phyloP scores from a whole-genome alignment of 2,329 filamentous ascomycete genomes.

The Alternaria triticimaculans region DNA sequence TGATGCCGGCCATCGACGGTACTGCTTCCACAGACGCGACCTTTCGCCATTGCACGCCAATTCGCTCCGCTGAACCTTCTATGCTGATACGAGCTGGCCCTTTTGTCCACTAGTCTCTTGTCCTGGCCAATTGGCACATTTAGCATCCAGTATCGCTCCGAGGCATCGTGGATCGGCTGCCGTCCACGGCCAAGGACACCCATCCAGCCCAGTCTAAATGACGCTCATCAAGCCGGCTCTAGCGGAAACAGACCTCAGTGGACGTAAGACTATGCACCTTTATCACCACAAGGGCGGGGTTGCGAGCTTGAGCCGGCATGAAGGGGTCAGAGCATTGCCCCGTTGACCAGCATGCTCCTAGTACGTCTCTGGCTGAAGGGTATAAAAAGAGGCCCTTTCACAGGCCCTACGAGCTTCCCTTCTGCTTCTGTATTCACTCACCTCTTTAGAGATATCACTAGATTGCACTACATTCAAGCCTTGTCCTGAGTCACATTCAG shows the following conservation, averaged over 20 bases:
- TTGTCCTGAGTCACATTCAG: conserved; percentile 10
- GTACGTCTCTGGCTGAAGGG: conserved; percentile 25
- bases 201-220: conserved; percentile 45
- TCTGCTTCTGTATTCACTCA: conserved; percentile 37
- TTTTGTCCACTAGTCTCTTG: conserved; percentile 31
- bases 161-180: conserved; percentile 46
- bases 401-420: conserved; percentile 22
- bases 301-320: conserved; percentile 40
- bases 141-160: conserved; percentile 31
- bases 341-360: conserved; percentile 33
- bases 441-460: conserved; percentile 20
- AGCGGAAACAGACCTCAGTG: conserved; percentile 46
- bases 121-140: conserved; percentile 42
- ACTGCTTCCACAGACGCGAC: conserved; percentile 33
- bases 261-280: conserved; percentile 49
- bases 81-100: conserved; percentile 41
- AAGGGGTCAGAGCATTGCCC: conserved; percentile 45
- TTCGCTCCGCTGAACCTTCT: conserved; percentile 36
- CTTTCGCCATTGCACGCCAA: conserved; percentile 41
- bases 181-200: conserved; percentile 35
- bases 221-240: conserved; percentile 43
- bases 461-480: conserved; percentile 18
- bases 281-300: conserved; percentile 50
- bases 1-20: conserved; percentile 35
- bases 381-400: conserved; percentile 48